Evolutionary conservation across 2,329 filamentous ascomycete genomes (phyloP).

Genomic region (Phyllosticta citribraziliensis): DNA sequence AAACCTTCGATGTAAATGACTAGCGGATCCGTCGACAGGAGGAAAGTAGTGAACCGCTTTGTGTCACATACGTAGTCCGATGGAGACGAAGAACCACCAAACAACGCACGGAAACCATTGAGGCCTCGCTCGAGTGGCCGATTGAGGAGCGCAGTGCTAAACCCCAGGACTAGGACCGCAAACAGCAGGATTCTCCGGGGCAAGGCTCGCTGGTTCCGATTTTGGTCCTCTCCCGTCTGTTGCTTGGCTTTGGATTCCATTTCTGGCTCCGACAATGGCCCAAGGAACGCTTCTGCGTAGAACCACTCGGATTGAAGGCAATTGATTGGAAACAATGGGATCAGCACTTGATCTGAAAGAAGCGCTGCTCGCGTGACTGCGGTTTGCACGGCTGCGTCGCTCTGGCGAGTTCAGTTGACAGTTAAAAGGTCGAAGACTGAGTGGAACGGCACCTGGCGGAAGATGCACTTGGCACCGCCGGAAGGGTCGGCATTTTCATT

Average conservation of each 20-base stretch:
- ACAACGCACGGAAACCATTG: not conserved
- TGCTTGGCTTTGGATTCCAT: not conserved
- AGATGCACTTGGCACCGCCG: not conserved
- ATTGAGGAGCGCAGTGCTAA: not conserved
- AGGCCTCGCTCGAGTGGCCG: not conserved
- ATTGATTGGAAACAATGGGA: not conserved
- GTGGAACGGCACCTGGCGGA: not conserved
- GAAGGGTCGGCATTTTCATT: not conserved
- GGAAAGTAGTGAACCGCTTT: not conserved
- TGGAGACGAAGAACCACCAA: not conserved
- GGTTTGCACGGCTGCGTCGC: no score
- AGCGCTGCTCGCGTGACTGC: no score
- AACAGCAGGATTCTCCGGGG: not conserved
- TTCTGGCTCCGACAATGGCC: not conserved
- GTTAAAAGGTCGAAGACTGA: not conserved
- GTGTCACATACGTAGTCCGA: not conserved
- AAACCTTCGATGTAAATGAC: not conserved
- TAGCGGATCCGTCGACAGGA: not conserved
- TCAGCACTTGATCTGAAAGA: no score
- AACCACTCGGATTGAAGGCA: not conserved
- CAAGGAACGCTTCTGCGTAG: not conserved
- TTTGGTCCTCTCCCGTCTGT: not conserved
- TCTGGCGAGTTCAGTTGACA: not conserved
- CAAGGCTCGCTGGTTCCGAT: not conserved
- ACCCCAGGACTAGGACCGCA: not conserved